phyloP scores from a whole-genome alignment of 495 filamentous ascomycete genomes.

The Aspergillus indologenus region DNA sequence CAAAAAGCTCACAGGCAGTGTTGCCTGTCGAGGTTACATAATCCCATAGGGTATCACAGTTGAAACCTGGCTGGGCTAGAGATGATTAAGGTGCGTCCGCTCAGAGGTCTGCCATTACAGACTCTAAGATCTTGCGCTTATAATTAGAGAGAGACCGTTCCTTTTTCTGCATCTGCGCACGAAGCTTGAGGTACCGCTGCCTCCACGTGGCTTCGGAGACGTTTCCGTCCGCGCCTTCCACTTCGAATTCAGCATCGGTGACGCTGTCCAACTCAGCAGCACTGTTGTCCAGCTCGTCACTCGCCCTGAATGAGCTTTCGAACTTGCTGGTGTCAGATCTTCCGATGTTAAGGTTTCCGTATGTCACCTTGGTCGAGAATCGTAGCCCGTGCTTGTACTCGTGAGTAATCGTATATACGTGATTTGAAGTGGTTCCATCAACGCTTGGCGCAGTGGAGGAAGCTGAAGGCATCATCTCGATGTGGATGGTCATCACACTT shows the following conservation, averaged over 20 bases:
- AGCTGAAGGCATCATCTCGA: constrained; percentile 13
- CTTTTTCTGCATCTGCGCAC: constrained; percentile 49
- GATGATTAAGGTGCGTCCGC: background rate
- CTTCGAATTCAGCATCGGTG: constrained; percentile 33
- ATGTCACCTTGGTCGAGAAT: constrained; percentile 31
- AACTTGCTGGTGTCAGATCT: constrained; percentile 7
- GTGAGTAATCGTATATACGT: constrained; percentile 28
- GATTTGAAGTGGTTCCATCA: constrained; percentile 2
- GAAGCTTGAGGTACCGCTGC: constrained; percentile 44
- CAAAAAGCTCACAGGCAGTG: constrained; percentile 20
- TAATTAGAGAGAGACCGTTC: constrained; percentile 49
- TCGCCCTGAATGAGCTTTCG: constrained; percentile 11
- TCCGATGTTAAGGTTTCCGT: constrained; percentile 27
- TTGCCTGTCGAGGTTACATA: constrained; percentile 1
- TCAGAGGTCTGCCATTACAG: constrained; percentile 52
- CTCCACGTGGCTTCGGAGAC: constrained; percentile 41
- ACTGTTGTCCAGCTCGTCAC: constrained; percentile 15
- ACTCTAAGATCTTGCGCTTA: constrained; percentile 54
- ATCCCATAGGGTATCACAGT: background rate
- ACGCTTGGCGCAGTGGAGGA: background rate
- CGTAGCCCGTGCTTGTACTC: constrained; percentile 31
- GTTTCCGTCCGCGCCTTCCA: constrained; percentile 24
- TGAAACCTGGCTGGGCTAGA: background rate
- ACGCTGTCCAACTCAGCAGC: constrained; percentile 22
- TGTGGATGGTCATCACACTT: constrained; percentile 23